These are phyloP conservation scores for Stephania japonica DNA, from an alignment of 164 flowering plant species.

Conservation along the genomic window DNA sequence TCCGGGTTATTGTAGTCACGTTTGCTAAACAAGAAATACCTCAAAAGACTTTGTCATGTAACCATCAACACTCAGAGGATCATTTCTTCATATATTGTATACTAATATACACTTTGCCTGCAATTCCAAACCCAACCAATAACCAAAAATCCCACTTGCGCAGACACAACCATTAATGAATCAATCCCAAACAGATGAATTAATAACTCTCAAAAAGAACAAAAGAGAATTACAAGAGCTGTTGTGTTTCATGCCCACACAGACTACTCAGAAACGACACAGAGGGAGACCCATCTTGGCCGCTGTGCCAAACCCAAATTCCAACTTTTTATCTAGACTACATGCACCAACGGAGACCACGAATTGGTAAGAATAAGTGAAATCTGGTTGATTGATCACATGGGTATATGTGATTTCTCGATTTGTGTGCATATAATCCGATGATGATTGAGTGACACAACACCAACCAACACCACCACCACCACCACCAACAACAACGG, in stretches of 20 bases:
- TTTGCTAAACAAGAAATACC: background rate
- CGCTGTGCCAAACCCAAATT: constrained; percentile 7
- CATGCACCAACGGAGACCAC: background rate
- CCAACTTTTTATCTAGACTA: too few relatives aligned
- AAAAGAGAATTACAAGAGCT: background rate
- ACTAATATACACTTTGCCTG: background rate
- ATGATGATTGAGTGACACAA: constrained; percentile 15
- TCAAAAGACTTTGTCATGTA: too few relatives aligned
- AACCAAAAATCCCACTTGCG: too few relatives aligned
- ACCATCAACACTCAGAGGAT: too few relatives aligned
- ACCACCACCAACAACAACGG: background rate
- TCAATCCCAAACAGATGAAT: background rate
- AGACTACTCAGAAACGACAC: background rate
- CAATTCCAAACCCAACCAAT: background rate
- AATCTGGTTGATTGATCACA: background rate
- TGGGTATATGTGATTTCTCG: constrained; percentile 26
- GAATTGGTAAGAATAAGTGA: background rate
- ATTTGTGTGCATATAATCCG: constrained; percentile 21
- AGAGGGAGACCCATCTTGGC: background rate
- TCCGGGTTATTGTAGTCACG: too few relatives aligned
- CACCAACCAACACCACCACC: background rate
- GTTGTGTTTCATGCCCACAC: background rate
- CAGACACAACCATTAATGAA: background rate
- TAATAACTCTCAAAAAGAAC: background rate
- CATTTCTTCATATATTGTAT: too few relatives aligned